phyloP scores from a whole-genome alignment of 192 early-diverging fungal genomes.

The Dispira parvispora region DNA sequence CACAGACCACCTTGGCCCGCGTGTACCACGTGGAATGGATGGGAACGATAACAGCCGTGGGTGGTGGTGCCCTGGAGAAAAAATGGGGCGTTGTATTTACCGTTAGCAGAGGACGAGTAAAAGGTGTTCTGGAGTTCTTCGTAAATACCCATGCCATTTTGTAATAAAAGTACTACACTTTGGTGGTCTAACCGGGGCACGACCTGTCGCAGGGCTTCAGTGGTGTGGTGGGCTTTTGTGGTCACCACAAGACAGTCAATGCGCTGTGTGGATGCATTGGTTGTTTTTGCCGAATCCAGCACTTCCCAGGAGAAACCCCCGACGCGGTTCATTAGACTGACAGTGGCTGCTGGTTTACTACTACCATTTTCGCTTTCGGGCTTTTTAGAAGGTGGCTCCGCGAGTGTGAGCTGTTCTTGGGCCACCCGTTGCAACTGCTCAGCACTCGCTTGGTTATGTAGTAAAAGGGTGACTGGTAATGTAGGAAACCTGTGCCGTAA shows the following conservation, averaged over 20 bases:
- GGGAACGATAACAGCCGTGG: slow-evolving; percentile 30
- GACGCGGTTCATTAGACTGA: slow-evolving; percentile 17
- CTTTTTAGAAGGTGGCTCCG: not conserved
- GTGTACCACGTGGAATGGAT: slow-evolving; percentile 32
- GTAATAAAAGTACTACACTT: slow-evolving; percentile 40
- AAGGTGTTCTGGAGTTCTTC: slow-evolving; percentile 28
- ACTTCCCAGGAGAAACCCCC: slow-evolving; percentile 23
- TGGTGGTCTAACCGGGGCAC: slow-evolving; percentile 26
- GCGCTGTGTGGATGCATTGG: slow-evolving; percentile 13
- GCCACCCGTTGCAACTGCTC: slow-evolving; percentile 21
- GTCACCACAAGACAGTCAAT: slow-evolving; percentile 38
- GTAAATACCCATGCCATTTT: slow-evolving; percentile 47
- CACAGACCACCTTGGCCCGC: slow-evolving; percentile 35
- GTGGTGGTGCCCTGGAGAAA: slow-evolving; percentile 31
- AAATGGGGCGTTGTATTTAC: slow-evolving; percentile 22
- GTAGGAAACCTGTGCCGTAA: slow-evolving; percentile 25
- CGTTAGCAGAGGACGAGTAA: slow-evolving; percentile 14
- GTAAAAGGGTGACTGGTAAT: slow-evolving; percentile 35
- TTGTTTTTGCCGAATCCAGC: slow-evolving; percentile 11
- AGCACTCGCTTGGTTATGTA: slow-evolving; percentile 30
- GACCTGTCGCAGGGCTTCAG: slow-evolving; percentile 30
- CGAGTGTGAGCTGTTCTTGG: slow-evolving; percentile 18
- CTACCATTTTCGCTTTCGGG: too few species aligned
- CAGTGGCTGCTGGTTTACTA: slow-evolving; percentile 9
- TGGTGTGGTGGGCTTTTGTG: slow-evolving; percentile 48